Evolutionary conservation across 1,284 basidiomycete genomes (phyloP), one percentile per base, ranked within the genome.

Genomic region (Malassezia pachydermatis): DNA sequence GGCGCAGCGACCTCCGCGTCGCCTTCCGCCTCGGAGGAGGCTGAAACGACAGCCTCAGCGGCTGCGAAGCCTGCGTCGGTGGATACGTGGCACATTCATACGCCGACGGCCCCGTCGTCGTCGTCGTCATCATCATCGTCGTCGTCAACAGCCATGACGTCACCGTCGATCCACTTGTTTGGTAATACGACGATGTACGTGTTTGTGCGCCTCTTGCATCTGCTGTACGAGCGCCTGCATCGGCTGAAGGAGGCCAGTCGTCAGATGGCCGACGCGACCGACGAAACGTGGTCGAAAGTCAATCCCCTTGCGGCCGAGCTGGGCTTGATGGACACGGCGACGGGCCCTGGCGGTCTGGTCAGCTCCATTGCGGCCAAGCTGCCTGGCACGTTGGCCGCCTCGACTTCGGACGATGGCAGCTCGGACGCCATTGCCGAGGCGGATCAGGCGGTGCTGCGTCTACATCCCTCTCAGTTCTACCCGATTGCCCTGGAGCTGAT

Each of bases 121-220:
- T 39, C 25, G 14, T 28, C 41, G n/a, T n/a, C n/a, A n/a, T n/a
- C n/a, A n/a, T n/a, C n/a, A n/a, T 16, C 33, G 17, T 24, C 59
- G 58, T 46, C 34, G 19, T 10, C 34, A 13, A 47, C 51, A 5
- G 48, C 33, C 43, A 34, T 57, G 58, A 41, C 41, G 60, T 43
- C 48, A 3, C 56, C 72, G 17, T 72, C 73, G 44, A 74, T 73
- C 53, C 78, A 77, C 28, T 88, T 96, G 75, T 96, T 94, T 74
- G 81, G 81, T 60, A 92, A 95, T 75, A 88, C 86, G 51, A 84
- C 87, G 34, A 87, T 89, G 72, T 98, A 95, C 75, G 84, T 86
- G 16, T 74, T 95, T 52, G 72, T 95, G 60, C 82, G 92, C 40
- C 75, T 95, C 45, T 72, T 57, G 36, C 66, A 95, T 85, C 76